These are phyloP conservation scores for Ziziphus jujuba DNA, from an alignment of 306 rosid species.

Conservation along the genomic window DNA sequence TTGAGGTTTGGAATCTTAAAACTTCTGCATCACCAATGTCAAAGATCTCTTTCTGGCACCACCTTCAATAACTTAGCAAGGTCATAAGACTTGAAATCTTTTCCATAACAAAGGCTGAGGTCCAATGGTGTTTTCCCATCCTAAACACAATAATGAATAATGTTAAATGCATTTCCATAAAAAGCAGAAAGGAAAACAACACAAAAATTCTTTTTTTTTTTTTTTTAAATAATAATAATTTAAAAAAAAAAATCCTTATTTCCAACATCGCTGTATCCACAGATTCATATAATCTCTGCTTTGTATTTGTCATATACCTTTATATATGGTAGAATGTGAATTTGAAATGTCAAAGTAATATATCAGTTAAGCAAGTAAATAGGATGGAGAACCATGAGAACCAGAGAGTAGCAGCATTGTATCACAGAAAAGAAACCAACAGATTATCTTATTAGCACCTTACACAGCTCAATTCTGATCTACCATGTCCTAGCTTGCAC, in stretches of 20 bases:
- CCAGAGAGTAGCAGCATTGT: background rate
- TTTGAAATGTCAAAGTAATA: background rate
- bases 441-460: background rate
- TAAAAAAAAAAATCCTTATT: no score
- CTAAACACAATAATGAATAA: constrained; percentile 47
- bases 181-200: background rate
- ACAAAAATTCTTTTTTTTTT: background rate
- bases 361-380: background rate
- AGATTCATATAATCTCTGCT: background rate
- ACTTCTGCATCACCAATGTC: constrained; percentile 12
- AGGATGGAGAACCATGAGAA: background rate
- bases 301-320: background rate
- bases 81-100: constrained; percentile 80
- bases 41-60: constrained; percentile 45
- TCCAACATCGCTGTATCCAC: no score
- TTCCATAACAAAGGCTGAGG: constrained; percentile 80
- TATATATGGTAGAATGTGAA: background rate
- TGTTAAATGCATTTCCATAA: background rate
- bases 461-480: background rate
- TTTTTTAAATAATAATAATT: background rate
- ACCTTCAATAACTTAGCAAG: constrained; percentile 74
- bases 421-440: background rate
- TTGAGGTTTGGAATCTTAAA: constrained; percentile 1
- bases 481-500: background rate
- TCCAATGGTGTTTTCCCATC: constrained; percentile 85